Evolutionary conservation across 2,329 filamentous ascomycete genomes (phyloP), one percentile per base, ranked within the genome.

Genomic region (Trichoderma pleuroti): DNA sequence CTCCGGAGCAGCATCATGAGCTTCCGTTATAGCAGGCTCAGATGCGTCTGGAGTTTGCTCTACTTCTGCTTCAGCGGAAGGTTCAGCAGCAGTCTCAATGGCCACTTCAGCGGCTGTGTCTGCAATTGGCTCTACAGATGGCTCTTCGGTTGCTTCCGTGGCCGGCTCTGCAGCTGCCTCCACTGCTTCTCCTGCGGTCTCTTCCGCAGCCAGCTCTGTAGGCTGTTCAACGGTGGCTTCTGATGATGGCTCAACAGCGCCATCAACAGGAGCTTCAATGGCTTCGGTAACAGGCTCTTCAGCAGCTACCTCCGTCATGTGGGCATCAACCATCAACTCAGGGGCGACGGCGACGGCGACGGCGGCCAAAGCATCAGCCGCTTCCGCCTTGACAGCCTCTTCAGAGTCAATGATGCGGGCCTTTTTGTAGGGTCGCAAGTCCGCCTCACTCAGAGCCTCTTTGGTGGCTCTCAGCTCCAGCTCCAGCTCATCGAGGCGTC

Each of bases 401-500:
- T 76, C 74, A 28, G 67, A 70, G 16, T 72, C 63, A 9, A 74
- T 72, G 6, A 34, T 68, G 24, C 78, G 78, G 24, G 75, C 67
- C 59, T 71, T 80, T 68, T 80, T 80, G 8, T 76, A 61, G 21
- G 76, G 76, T 16, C 77, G 74, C 46, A 69, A 70, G 14, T 75
- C 70, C 9, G 71, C 72, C 26, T 71, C 72, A 16, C 72, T 74
- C 3, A 71, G 30, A 9, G 72, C 70, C 2, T 72, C 76, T 56
- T 75, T 73, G 0, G 73, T 73, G 8, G 76, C 81, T 66, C 83
- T 84, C 1, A 86, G 78, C 78, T 88, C 87, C 46, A 86, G 85
- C 77, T 95, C 92, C 56, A 94, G 83, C 74, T 97, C 93, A 70
- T 93, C 91, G n/a, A 97, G 84, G 64, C 92, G 89, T 64, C 92